Percentiles rank a stretch among this genome's conserved stretches.
Evolutionary conservation across 2,329 filamentous ascomycete species (phyloP).

Genomic region (Calycina herbarum): DNA sequence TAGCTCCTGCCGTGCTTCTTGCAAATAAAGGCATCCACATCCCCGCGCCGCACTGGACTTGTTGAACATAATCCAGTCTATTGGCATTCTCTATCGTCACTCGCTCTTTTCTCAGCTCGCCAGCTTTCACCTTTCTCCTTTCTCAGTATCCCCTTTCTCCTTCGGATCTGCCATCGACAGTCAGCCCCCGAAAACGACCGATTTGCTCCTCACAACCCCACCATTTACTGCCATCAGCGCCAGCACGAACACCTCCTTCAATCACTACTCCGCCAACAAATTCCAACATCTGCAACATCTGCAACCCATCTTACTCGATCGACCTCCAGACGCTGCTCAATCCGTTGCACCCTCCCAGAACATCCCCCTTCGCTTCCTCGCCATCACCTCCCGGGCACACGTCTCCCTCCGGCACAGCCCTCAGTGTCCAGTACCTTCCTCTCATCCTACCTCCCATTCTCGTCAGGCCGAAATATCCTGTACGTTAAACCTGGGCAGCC

Average conservation of each 20-base stretch:
- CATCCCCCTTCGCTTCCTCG: not conserved
- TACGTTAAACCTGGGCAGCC: constrained; percentile 2
- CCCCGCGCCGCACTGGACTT: too few relatives aligned
- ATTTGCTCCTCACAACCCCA: not conserved
- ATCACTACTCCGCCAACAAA: constrained; percentile 1
- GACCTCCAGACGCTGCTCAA: not conserved
- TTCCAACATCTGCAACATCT: constrained; percentile 1
- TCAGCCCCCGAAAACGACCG: not conserved
- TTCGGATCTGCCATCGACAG: not conserved
- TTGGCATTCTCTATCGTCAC: not conserved
- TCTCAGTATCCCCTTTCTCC: not conserved
- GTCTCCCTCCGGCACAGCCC: not conserved
- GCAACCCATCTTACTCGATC: not conserved
- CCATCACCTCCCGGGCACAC: not conserved
- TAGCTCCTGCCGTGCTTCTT: too few relatives aligned
- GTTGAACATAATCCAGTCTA: not conserved
- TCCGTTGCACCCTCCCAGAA: not conserved
- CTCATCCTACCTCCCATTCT: not conserved
- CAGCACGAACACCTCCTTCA: not conserved
- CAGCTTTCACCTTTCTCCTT: not conserved
- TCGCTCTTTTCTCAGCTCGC: not conserved
- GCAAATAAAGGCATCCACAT: too few relatives aligned
- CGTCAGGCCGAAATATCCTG: not conserved
- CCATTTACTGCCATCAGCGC: not conserved
- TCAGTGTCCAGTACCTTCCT: not conserved